Percentiles rank a stretch among this genome's conserved stretches.
These are phyloP conservation scores for Mimosa bimucronata DNA, from an alignment of 306 rosid genomes.

Conservation along the genomic window DNA sequence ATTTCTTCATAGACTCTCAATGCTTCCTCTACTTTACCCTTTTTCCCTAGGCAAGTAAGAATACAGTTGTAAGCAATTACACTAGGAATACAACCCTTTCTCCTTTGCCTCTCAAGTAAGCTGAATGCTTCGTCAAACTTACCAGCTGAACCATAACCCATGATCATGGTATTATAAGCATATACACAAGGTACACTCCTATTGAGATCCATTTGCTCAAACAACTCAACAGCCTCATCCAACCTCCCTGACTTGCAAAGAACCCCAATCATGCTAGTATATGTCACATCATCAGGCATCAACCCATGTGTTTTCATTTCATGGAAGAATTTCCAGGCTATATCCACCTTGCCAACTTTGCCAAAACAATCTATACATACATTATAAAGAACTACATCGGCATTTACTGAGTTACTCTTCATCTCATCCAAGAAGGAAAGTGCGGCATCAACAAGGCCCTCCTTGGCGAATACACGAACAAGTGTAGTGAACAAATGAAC, in stretches of 20 bases:
- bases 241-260: slow-evolving; percentile 83
- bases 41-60: slow-evolving; percentile 84
- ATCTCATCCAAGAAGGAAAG: slow-evolving; percentile 91
- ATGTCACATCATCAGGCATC: slow-evolving; percentile 83
- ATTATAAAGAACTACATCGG: slow-evolving; percentile 86
- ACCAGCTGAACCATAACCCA: slow-evolving; percentile 95
- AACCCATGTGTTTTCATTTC: slow-evolving; percentile 78
- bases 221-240: slow-evolving; percentile 77
- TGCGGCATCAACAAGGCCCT: slow-evolving; percentile 80
- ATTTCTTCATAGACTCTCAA: slow-evolving; percentile 65
- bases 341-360: slow-evolving; percentile 86
- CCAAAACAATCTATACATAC: slow-evolving; percentile 95
- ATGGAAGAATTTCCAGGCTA: slow-evolving; percentile 99
- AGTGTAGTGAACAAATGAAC: slow-evolving; percentile 88
- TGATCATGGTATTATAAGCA: slow-evolving; percentile 96
- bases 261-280: slow-evolving; percentile 93
- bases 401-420: slow-evolving; percentile 73
- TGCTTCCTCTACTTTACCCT: slow-evolving; percentile 77
- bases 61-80: slow-evolving; percentile 85
- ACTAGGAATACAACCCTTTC: slow-evolving; percentile 84
- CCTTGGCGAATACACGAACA: slow-evolving; percentile 79
- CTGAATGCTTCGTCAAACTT: slow-evolving; percentile 82
- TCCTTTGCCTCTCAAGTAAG: slow-evolving; percentile 90
- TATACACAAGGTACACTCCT: slow-evolving; percentile 91
- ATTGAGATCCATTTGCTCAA: slow-evolving; percentile 75